Conservation (phyloP, 495 filamentous ascomycete species). For the Podospora appendiculata region DNA sequence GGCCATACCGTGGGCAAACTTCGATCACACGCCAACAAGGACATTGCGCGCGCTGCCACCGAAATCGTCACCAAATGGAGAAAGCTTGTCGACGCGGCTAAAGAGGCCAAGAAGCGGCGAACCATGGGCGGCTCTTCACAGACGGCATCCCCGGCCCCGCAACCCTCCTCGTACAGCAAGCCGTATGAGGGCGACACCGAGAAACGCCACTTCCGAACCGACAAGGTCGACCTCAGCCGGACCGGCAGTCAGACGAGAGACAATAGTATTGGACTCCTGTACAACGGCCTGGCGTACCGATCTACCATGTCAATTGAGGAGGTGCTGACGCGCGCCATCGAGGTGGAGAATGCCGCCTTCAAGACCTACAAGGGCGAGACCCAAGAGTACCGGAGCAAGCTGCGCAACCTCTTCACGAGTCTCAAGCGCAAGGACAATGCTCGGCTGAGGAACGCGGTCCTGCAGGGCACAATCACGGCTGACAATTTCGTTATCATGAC, state of each 20-base stretch:
- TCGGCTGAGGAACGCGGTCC: slow-evolving; percentile 63
- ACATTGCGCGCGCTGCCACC: slow-evolving; percentile 63
- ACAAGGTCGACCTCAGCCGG: slow-evolving; percentile 62
- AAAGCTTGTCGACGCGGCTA: slow-evolving; percentile 63
- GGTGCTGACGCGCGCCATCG: slow-evolving; percentile 59
- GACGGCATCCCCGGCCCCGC: slow-evolving; percentile 34
- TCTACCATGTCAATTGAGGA: slow-evolving; percentile 46
- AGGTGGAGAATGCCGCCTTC: slow-evolving; percentile 69
- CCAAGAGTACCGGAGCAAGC: slow-evolving; percentile 69
- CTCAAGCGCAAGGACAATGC: slow-evolving; percentile 86
- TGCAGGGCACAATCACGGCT: slow-evolving; percentile 61
- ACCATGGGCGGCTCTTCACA: slow-evolving; percentile 33
- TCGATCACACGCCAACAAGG: slow-evolving; percentile 63
- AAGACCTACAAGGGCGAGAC: slow-evolving; percentile 56
- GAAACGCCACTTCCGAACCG: slow-evolving; percentile 70
- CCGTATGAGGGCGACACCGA: slow-evolving; percentile 61
- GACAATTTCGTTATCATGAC: slow-evolving; percentile 62
- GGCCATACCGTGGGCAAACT: slow-evolving; percentile 83
- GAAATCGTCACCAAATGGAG: slow-evolving; percentile 88
- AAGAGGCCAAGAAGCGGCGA: slow-evolving; percentile 49
- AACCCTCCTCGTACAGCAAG: slow-evolving; percentile 39
- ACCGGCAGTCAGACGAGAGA: slow-evolving; percentile 69
- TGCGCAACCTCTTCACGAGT: slow-evolving; percentile 86
- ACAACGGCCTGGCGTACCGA: slow-evolving; percentile 67
- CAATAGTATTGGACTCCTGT: slow-evolving; percentile 80